phyloP scores from a whole-genome alignment of 805 yeast genomes.

The Kuraishia ogatae region DNA sequence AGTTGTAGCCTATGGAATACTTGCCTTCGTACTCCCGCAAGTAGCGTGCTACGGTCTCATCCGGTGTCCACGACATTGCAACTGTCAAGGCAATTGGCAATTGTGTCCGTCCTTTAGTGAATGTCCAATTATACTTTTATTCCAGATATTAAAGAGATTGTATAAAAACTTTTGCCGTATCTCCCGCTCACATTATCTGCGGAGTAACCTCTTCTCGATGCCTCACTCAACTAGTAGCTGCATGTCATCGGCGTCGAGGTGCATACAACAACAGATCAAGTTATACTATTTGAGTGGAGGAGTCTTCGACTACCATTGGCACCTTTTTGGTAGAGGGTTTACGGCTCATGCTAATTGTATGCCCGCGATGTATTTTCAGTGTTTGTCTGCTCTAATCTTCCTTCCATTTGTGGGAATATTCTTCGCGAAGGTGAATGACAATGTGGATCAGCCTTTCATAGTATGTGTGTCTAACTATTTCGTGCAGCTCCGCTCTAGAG shows the following conservation, averaged over 20 bases:
- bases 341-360: not conserved
- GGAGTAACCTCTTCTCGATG: not conserved
- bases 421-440: not conserved
- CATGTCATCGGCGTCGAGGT: not conserved
- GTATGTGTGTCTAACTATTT: not conserved
- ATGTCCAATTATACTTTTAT: too few relatives aligned
- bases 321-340: not conserved
- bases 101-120: too few relatives aligned
- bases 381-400: not conserved
- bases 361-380: not conserved
- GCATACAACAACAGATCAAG: not conserved
- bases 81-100: not conserved
- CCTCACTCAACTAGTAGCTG: not conserved
- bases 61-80: not conserved
- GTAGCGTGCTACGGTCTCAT: too few relatives aligned
- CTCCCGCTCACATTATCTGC: not conserved
- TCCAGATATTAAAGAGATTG: too few relatives aligned
- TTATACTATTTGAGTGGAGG: not conserved
- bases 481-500: too few relatives aligned
- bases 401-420: not conserved
- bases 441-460: constrained; percentile 2
- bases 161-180: not conserved
- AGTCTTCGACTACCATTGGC: not conserved
- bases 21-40: too few relatives aligned
- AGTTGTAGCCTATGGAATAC: too few relatives aligned